A percentile compares a stretch with the other conserved stretches of the same genome.
phyloP scores from a whole-genome alignment of 148 eudicot genomes.

The Suaeda aralocaspica region DNA sequence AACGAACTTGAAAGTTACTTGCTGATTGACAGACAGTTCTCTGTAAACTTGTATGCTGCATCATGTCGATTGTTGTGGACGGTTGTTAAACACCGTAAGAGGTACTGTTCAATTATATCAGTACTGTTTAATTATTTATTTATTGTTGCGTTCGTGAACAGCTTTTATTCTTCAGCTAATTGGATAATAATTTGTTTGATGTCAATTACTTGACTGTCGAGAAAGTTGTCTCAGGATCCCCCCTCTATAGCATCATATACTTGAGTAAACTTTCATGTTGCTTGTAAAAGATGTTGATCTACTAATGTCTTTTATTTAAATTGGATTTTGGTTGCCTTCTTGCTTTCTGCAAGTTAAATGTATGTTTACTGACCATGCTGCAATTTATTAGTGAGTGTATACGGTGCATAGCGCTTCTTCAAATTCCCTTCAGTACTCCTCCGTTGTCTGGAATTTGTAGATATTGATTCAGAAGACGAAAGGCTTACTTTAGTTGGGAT shows the following conservation, averaged over 20 bases:
- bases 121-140: background rate
- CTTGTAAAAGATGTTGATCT: background rate
- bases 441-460: conserved; percentile 67
- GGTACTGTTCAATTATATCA: conserved; percentile 31
- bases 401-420: conserved; percentile 57
- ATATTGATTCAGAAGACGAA: conserved; percentile 33
- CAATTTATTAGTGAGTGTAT: conserved; percentile 47
- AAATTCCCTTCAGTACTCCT: conserved; percentile 66
- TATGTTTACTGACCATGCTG: conserved; percentile 14
- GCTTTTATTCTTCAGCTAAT: background rate
- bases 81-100: conserved; percentile 68
- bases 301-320: background rate
- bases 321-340: background rate
- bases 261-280: background rate
- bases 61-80: conserved; percentile 76
- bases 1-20: conserved; percentile 19
- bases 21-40: conserved; percentile 50
- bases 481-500: conserved; percentile 46
- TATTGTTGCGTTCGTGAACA: background rate
- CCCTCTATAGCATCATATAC: background rate
- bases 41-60: conserved; percentile 62
- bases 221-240: background rate
- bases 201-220: background rate
- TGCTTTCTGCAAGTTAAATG: conserved; percentile 5
- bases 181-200: background rate